Evolutionary conservation across 1,284 basidiomycete species (phyloP).

Genomic region (Ganoderma lucidum): DNA sequence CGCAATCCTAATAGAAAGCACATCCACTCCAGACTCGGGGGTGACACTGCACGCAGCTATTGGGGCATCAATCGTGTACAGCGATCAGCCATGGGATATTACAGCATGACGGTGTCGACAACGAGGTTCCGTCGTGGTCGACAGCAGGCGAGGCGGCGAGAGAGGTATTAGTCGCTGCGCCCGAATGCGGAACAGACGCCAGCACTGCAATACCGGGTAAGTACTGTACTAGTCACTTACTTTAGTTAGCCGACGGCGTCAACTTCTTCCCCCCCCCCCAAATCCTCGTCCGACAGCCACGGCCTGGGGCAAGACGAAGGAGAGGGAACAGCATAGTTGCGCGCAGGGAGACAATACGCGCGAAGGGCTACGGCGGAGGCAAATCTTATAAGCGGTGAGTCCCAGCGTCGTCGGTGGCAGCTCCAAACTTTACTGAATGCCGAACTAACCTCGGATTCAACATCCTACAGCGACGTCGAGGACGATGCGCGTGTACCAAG

Average conservation of each 20-base stretch:
- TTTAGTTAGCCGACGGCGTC: neutral
- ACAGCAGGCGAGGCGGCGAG: neutral
- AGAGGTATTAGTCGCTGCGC: neutral
- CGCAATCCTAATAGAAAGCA: neutral
- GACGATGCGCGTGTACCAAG: neutral
- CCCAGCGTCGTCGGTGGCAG: neutral
- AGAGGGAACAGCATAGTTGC: neutral
- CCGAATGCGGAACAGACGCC: neutral
- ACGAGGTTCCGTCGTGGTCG: neutral
- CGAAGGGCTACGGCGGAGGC: neutral
- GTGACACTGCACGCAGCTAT: neutral
- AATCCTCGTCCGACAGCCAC: neutral
- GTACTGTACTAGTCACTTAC: too few relatives aligned
- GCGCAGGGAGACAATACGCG: neutral
- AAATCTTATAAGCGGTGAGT: slow-evolving; percentile 11
- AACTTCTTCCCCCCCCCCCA: neutral
- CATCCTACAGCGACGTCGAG: neutral
- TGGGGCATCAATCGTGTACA: slow-evolving; percentile 1
- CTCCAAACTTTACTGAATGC: slow-evolving; percentile 16
- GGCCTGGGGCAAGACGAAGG: neutral
- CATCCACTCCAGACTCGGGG: neutral
- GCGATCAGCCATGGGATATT: neutral
- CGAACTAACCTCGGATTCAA: slow-evolving; percentile 21
- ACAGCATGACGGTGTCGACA: neutral
- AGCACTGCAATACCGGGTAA: neutral